Evolutionary conservation across 768 basidiomycete genomes (phyloP), one percentile per base, ranked within the genome.

Genomic region (Pleurotus eryngii): DNA sequence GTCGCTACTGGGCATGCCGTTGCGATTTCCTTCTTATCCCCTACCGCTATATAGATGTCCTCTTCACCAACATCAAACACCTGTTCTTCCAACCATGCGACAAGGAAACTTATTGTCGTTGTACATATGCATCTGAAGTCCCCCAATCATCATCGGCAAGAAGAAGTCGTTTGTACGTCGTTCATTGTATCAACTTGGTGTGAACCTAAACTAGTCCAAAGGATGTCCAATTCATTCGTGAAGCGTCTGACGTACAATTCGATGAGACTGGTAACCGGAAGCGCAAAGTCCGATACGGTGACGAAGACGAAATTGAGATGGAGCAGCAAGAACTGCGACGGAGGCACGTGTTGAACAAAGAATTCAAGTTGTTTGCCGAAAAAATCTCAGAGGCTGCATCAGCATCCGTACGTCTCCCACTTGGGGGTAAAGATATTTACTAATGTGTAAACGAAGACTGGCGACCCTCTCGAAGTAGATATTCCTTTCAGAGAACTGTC

Each of bases 261-360:
- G 97, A 99, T 66, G 97, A 99, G 72, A 98, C 97, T 1, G 97
- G 97, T n/a, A 98, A 98, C 65, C 84, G 95, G 63, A 98, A 98
- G 72, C 85, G 96, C 55, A 95, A 97, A 71, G 91, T 95, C 65
- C 85, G 96, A 56, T 98, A 98, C 66, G 95, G 95, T 26, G 97
- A 98, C 66, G 97, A 99, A 70, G 97, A 99, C 68, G 97, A 98
- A 73, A 95, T 98, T 59, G 95, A 98, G 76, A 90, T 96, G 76
- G 97, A 98, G 68, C 96, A 98, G 68, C 92, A 95, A 69, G 97
- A 99, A 70, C 80, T 95, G 49, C 93, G 90, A 72, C 86, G 94
- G 27, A 78, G 95, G 51, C 90, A 89, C 53, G 78, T 88, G 71
- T 77, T 97, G 38, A 98, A 99, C 77, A 93, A 89, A 67, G 93